phyloP scores from a whole-genome alignment of 495 filamentous ascomycete species.

The Filosporella fistucella region DNA sequence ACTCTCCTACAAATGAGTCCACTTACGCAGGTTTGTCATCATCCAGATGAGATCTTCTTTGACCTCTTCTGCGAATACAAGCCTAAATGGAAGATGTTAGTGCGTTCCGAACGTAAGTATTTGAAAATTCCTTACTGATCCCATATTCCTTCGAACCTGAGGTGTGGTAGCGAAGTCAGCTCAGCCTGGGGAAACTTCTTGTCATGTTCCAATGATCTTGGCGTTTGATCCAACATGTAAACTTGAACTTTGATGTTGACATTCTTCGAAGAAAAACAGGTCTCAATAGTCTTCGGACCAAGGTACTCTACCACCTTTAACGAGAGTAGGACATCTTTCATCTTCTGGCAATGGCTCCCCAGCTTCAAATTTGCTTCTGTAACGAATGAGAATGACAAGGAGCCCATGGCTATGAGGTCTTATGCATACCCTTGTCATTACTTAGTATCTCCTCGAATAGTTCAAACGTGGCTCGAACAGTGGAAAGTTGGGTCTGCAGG shows the following conservation, averaged over 20 bases:
- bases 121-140: conserved; percentile 33
- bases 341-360: no score
- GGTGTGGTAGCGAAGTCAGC: conserved; percentile 34
- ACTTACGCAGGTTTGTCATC: conserved; percentile 39
- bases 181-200: conserved; percentile 19
- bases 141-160: conserved; percentile 37
- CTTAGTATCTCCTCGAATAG: no score
- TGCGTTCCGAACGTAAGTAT: no score
- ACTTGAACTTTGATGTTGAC: conserved; percentile 11
- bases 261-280: conserved; percentile 1
- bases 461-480: background rate
- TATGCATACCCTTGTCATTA: no score
- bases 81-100: conserved; percentile 21
- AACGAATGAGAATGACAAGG: no score
- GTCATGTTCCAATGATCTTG: background rate
- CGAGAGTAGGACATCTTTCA: background rate
- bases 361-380: no score
- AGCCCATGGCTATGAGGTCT: no score
- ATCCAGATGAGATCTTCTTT: conserved; percentile 35
- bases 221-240: conserved; percentile 8
- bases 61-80: conserved; percentile 44
- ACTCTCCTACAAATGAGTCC: background rate
- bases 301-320: conserved; percentile 18
- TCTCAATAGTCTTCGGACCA: background rate
- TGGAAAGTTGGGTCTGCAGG: no score